A percentile compares a stretch with the other conserved stretches of the same genome.
Conservation (phyloP, 177 flowering plant species). For the Vitis hybrid region DNA sequence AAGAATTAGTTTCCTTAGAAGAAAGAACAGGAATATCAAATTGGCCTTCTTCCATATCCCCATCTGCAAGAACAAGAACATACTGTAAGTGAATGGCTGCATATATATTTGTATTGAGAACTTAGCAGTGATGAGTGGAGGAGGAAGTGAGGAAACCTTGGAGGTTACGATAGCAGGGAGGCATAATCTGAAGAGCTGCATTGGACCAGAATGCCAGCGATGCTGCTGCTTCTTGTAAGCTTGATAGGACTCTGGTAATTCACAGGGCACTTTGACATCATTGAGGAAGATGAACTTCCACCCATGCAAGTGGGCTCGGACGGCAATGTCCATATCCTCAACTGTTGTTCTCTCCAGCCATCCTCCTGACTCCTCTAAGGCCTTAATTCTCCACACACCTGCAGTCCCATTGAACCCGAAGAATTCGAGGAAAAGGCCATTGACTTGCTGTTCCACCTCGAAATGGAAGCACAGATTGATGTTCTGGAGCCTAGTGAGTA, state of each 20-base stretch:
- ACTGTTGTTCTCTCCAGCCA: slow-evolving; percentile 93
- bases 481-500: slow-evolving; percentile 81
- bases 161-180: slow-evolving; percentile 62
- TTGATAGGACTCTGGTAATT: slow-evolving; percentile 78
- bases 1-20: slow-evolving; percentile 74
- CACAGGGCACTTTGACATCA: slow-evolving; percentile 72
- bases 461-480: slow-evolving; percentile 81
- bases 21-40: slow-evolving; percentile 78
- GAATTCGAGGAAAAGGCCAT: slow-evolving; percentile 70
- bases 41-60: slow-evolving; percentile 72
- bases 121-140: not conserved
- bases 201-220: slow-evolving; percentile 94
- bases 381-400: slow-evolving; percentile 91
- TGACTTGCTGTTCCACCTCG: slow-evolving; percentile 94
- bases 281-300: slow-evolving; percentile 82
- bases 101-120: not conserved
- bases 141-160: slow-evolving; percentile 42
- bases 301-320: slow-evolving; percentile 78
- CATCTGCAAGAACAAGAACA: slow-evolving; percentile 46
- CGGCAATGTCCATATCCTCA: slow-evolving; percentile 89
- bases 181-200: slow-evolving; percentile 84
- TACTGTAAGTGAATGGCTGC: not conserved
- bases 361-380: slow-evolving; percentile 83
- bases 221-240: slow-evolving; percentile 87
- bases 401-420: slow-evolving; percentile 93